Percentiles rank a stretch among this genome's conserved stretches.
phyloP scores from a whole-genome alignment of 2,329 filamentous ascomycete genomes.

The Neonectria hederae region DNA sequence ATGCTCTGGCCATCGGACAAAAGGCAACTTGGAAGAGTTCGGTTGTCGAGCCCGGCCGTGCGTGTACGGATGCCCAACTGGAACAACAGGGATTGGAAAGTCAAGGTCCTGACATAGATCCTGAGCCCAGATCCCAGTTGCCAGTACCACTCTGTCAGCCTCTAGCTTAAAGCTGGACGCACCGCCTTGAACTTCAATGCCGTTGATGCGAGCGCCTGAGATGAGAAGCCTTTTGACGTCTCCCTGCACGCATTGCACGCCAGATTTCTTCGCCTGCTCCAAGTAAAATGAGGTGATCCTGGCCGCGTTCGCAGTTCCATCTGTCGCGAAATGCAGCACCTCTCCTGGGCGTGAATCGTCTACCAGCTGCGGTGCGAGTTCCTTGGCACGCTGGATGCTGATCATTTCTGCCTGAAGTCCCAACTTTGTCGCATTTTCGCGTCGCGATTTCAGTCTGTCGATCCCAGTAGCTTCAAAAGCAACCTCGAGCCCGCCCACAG shows the following conservation, averaged over 20 bases:
- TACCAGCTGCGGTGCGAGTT: constrained; percentile 32
- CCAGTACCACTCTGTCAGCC: constrained; percentile 35
- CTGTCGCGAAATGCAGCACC: constrained; percentile 27
- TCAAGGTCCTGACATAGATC: constrained; percentile 22
- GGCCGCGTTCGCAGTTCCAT: constrained; percentile 35
- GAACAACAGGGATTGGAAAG: constrained; percentile 35
- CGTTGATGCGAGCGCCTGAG: constrained; percentile 5
- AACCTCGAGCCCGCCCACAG: constrained; percentile 34
- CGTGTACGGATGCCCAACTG: constrained; percentile 38
- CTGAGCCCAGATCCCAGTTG: constrained; percentile 40
- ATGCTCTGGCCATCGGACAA: constrained; percentile 37
- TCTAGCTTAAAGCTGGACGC: neutral
- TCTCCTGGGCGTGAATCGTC: constrained; percentile 13
- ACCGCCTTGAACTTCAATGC: constrained; percentile 8
- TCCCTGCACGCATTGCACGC: constrained; percentile 19
- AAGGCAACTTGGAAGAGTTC: constrained; percentile 5
- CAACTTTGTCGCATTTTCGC: constrained; percentile 6
- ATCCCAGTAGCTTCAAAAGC: constrained; percentile 26
- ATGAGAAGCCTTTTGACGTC: constrained; percentile 24
- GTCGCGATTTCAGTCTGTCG: constrained; percentile 17
- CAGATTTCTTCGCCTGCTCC: constrained; percentile 17
- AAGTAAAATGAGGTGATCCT: constrained; percentile 33
- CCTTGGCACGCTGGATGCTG: constrained; percentile 23
- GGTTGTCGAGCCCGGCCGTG: constrained; percentile 5
- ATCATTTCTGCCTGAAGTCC: constrained; percentile 25